Conservation (phyloP, 2,329 filamentous ascomycete species). For the Cryphonectria parasitica region DNA sequence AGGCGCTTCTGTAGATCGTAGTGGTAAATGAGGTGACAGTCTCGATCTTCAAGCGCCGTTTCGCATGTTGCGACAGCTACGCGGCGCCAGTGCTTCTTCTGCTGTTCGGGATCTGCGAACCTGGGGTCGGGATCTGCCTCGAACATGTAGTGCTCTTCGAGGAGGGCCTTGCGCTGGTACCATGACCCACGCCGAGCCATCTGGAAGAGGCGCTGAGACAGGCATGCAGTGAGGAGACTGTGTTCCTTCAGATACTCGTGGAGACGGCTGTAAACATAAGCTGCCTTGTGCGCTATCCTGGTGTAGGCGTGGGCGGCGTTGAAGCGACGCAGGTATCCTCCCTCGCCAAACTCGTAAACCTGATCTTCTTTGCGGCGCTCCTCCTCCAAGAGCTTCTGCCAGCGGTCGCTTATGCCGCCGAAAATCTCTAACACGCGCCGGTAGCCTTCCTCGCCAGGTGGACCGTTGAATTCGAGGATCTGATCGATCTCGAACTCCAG, state of each 20-base stretch:
- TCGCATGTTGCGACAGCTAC: slow-evolving; percentile 82
- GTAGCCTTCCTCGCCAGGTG: slow-evolving; percentile 66
- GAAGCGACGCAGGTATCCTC: slow-evolving; percentile 85
- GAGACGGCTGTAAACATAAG: slow-evolving; percentile 76
- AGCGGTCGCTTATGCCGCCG: slow-evolving; percentile 77
- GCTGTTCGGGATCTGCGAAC: slow-evolving; percentile 48
- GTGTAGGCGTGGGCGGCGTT: slow-evolving; percentile 94
- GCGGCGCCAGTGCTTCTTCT: slow-evolving; percentile 82
- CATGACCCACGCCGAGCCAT: slow-evolving; percentile 82
- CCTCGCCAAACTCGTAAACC: slow-evolving; percentile 81
- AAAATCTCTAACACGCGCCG: slow-evolving; percentile 73
- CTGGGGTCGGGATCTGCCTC: slow-evolving; percentile 52
- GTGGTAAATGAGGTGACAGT: slow-evolving; percentile 91
- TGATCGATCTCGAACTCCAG: slow-evolving; percentile 81
- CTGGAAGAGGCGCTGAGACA: slow-evolving; percentile 83
- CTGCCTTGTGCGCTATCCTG: slow-evolving; percentile 86
- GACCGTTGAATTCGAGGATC: slow-evolving; percentile 78
- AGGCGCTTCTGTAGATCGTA: slow-evolving; percentile 93
- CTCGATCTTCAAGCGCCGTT: slow-evolving; percentile 79
- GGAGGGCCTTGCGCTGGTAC: slow-evolving; percentile 92
- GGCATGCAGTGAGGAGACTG: slow-evolving; percentile 71
- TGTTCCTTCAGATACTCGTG: slow-evolving; percentile 83
- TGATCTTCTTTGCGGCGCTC: slow-evolving; percentile 78
- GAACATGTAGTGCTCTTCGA: slow-evolving; percentile 96
- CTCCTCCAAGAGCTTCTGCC: slow-evolving; percentile 72